Percentiles rank a stretch among this genome's conserved stretches.
Conservation (phyloP, 1,284 basidiomycete genomes). For the Cutaneotrichosporon sp. region DNA sequence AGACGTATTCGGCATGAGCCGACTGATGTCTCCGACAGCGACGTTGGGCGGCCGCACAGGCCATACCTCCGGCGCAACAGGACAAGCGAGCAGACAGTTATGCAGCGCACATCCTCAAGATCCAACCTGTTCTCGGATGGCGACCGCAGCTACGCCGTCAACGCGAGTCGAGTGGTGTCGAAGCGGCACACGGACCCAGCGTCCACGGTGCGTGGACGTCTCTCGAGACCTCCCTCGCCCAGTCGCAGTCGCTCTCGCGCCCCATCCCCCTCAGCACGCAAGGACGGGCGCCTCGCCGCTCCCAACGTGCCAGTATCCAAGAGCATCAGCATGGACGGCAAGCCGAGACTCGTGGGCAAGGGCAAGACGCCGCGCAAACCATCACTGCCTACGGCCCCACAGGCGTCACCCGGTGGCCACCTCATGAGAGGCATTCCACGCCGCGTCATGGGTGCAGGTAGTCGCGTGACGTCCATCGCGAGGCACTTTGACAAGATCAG, state of each 20-base stretch:
- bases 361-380: constrained; percentile 40
- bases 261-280: constrained; percentile 9
- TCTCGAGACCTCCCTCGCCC: constrained; percentile 5
- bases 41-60: constrained; percentile 22
- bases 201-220: neutral
- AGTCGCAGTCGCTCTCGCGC: constrained; percentile 3
- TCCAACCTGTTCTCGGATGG: constrained; percentile 67
- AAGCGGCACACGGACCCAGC: neutral
- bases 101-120: constrained; percentile 9
- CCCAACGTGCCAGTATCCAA: constrained; percentile 11
- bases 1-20: constrained; percentile 11
- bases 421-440: constrained; percentile 24
- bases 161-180: constrained; percentile 56
- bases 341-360: constrained; percentile 43
- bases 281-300: constrained; percentile 14
- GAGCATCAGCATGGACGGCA: constrained; percentile 28
- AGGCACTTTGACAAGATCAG: constrained; percentile 58
- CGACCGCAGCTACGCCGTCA: constrained; percentile 84
- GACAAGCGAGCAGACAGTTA: neutral
- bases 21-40: constrained; percentile 49
- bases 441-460: constrained; percentile 37
- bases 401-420: constrained; percentile 5
- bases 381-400: neutral
- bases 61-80: constrained; percentile 13
- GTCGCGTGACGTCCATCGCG: constrained; percentile 58